These are phyloP conservation scores for Lojkania enalia DNA, from an alignment of 2,329 filamentous ascomycete species.

Conservation along the genomic window DNA sequence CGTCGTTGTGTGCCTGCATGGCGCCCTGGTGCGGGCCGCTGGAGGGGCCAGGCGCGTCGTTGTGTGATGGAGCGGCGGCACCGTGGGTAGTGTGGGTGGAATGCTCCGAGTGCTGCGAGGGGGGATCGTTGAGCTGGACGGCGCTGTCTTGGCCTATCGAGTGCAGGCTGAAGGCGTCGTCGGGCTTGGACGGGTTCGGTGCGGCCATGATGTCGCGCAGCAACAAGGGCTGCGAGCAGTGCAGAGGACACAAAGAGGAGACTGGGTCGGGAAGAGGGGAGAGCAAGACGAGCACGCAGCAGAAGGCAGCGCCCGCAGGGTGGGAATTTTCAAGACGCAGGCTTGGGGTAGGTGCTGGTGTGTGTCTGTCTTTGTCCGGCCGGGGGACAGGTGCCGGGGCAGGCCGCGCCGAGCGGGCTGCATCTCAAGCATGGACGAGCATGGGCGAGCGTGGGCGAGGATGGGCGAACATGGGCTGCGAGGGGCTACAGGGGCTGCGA, in stretches of 20 bases:
- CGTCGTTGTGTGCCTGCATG: conserved; percentile 2
- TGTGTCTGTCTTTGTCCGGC: too few relatives aligned
- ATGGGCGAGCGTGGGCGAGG: too few relatives aligned
- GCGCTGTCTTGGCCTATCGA: conserved; percentile 27
- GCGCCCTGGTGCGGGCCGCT: conserved; percentile 7
- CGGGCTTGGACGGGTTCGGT: conserved; percentile 17
- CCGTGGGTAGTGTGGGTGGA: neutral
- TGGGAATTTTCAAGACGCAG: too few relatives aligned
- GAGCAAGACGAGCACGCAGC: too few relatives aligned
- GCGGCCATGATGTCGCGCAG: conserved; percentile 13
- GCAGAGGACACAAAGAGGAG: neutral
- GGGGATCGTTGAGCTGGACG: conserved; percentile 20
- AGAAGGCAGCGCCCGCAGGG: too few relatives aligned
- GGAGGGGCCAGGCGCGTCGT: conserved; percentile 1
- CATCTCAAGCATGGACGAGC: too few relatives aligned
- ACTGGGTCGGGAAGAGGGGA: neutral
- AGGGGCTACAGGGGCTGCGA: too few relatives aligned
- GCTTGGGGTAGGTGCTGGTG: too few relatives aligned
- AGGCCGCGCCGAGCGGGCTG: too few relatives aligned
- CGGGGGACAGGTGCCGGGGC: neutral
- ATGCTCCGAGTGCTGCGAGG: neutral
- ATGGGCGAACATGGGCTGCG: too few relatives aligned
- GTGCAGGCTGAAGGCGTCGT: conserved; percentile 19
- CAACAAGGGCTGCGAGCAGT: too few relatives aligned
- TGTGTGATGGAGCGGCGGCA: conserved; percentile 4